Evolutionary conservation across 2,329 filamentous ascomycete species (phyloP), one percentile per base, ranked within the genome.

Genomic region (Sphaerostilbella broomeana): DNA sequence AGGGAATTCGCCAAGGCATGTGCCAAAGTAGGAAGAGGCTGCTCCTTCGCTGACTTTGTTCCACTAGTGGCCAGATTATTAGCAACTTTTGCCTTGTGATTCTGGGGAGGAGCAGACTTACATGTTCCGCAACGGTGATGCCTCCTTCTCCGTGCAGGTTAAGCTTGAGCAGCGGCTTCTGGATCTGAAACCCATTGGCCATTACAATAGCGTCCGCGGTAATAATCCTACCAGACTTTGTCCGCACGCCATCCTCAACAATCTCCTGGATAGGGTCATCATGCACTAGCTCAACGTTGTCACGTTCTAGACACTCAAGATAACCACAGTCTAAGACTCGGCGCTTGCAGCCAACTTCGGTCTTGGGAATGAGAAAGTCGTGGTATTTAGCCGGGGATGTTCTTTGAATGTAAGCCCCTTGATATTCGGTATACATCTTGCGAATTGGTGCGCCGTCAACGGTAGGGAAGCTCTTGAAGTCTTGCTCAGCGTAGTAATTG

Each of bases 101-200:
- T 19, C 5, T 5, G 15, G 8, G 15, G 15, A 5, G 8, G 9
- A 58, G 45, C 10, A 47, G 43, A 24, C 66, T 49, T 60, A 65
- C 71, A 42, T 67, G 59, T 15, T 65, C 51, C 11, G 60, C 55
- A 21, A 67, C 42, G 32, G 51, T 55, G 34, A 65, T 42, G 3
- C 68, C 68, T 9, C 61, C 51, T 17, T 62, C 51, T 2, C 69
- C 70, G 3, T 51, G 45, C 24, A 73, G 70, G 22, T 70, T 56
- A 55, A 74, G 63, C 0, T 67, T 68, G 22, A 59, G 64, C 4
- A 73, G 48, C 40, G 68, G 62, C 35, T 64, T 64, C 35, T 66
- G 62, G 1, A 70, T 70, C 30, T 67, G 59, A 32, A 72, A 74
- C 0, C 70, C 69, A 20, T 63, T 70, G 0, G 70, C 70, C 3